Evolutionary conservation across 495 filamentous ascomycete genomes (phyloP), one percentile per base, ranked within the genome.

Genomic region (Tuber borchii): DNA sequence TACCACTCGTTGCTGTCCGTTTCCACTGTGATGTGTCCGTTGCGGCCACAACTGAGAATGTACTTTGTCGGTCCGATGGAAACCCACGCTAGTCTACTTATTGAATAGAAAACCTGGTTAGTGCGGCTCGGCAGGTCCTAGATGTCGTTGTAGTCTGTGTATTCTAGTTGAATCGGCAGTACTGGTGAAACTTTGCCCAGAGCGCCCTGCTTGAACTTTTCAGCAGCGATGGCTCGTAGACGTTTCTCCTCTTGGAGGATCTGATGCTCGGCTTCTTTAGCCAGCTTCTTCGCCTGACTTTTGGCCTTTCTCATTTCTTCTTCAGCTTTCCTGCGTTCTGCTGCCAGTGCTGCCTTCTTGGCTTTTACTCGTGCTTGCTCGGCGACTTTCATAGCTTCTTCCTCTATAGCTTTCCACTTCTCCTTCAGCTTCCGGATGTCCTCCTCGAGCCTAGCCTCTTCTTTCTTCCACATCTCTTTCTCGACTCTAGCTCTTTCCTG

Each of bases 61-160:
- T 91, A 96, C 73, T 87, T 88, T 26, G 88, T 83, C 5, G 87
- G 84, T 14, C 84, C 87, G 42, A 97, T 87, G 70, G 89, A 88
- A 1, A 98, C 95, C 95, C 95, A 99, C 2, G 92, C 86, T 78
- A 91, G 83, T 20, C 80, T 85, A 80, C 93, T 97, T 34, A 96
- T 85, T 22, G 86, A 85, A 61, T 93, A 88, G 76, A 99, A 93
- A 78, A 96, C 90, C 43, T 85, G 86, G 75, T 97, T 93, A 48
- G 87, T 88, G 16, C 89, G 89, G 9, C 88, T 87, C 22, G 98
- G 89, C 43, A 99, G 87, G 81, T 97, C 95, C 79, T 91, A 90
- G 34, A 99, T 88, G 1, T 90, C 93, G 75, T 94, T 92, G 79
- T 98, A 99, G 77, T 95, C 92, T 22, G 91, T 94, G 78, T 97